Conservation (phyloP, 352 stramenopile species). For the Globisporangium paddicum region DNA sequence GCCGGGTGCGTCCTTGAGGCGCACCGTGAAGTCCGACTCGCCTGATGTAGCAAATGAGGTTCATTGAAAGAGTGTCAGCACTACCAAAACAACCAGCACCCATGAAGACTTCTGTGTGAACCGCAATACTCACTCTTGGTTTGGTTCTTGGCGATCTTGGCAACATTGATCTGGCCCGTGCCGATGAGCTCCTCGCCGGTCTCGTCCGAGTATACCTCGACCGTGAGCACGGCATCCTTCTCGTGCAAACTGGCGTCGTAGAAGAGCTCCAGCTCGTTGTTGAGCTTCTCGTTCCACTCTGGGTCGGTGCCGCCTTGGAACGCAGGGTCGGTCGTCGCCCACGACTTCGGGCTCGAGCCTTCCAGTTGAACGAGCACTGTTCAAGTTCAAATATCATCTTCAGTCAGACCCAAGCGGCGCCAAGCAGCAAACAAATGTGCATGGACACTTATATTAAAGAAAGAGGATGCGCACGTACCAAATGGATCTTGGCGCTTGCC, state of each 20-base stretch:
- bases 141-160: conserved; percentile 36
- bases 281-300: conserved; percentile 60
- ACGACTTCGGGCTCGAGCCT: conserved; percentile 52
- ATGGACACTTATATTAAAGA: not conserved
- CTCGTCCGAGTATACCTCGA: conserved; percentile 75
- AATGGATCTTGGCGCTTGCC: conserved; percentile 78
- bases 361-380: conserved; percentile 69
- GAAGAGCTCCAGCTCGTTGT: conserved; percentile 82
- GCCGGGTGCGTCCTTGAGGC: conserved; percentile 40
- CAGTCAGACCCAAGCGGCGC: not conserved
- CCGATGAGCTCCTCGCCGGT: conserved; percentile 69
- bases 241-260: conserved; percentile 52
- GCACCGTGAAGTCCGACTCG: conserved; percentile 35
- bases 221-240: conserved; percentile 44
- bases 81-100: not conserved
- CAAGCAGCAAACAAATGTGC: not conserved
- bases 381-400: not conserved
- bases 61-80: not conserved
- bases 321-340: conserved; percentile 59
- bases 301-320: conserved; percentile 55
- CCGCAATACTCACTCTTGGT: conserved; percentile 14
- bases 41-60: conserved; percentile 1
- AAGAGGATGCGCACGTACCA: conserved; percentile 23
- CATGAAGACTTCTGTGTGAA: not conserved
- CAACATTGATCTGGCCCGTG: conserved; percentile 54